A percentile compares a stretch with the other conserved stretches of the same genome.
Evolutionary conservation across 768 basidiomycete genomes (phyloP).

Genomic region (Trametes gibbosa): DNA sequence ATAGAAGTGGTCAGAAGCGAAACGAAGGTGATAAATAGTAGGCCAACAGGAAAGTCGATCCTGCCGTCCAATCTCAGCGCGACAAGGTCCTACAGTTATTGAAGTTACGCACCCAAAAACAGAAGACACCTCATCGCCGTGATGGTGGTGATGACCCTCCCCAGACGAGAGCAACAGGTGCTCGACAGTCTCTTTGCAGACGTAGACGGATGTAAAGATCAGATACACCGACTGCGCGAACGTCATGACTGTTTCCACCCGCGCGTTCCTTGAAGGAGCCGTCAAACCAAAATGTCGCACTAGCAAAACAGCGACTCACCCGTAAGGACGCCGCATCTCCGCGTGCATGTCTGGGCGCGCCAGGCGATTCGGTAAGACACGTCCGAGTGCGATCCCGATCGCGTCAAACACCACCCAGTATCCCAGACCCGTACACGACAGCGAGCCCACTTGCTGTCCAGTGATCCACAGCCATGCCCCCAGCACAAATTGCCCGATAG

Average conservation of each 20-base stretch:
- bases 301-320: constrained; percentile 48
- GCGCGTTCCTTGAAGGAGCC: constrained; percentile 48
- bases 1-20: constrained; percentile 57
- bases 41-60: constrained; percentile 64
- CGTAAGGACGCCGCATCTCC: constrained; percentile 47
- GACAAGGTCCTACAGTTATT: too few relatives aligned
- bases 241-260: constrained; percentile 66
- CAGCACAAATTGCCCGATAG: constrained; percentile 47
- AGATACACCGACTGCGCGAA: constrained; percentile 94
- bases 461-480: constrained; percentile 83
- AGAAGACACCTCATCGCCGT: constrained; percentile 49
- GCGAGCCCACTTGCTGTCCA: constrained; percentile 85
- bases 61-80: constrained; percentile 39
- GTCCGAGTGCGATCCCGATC: constrained; percentile 64
- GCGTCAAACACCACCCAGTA: constrained; percentile 98
- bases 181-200: constrained; percentile 96
- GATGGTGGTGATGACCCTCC: constrained; percentile 66
- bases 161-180: constrained; percentile 79
- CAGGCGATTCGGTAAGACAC: constrained; percentile 46
- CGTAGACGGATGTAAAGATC: constrained; percentile 91
- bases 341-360: constrained; percentile 30
- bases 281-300: not conserved
- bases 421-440: constrained; percentile 86
- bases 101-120: constrained; percentile 42
- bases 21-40: constrained; percentile 53